Evolutionary conservation across 2,329 filamentous ascomycete genomes (phyloP), one percentile per base, ranked within the genome.

Genomic region (Mollisiaceae sp.): DNA sequence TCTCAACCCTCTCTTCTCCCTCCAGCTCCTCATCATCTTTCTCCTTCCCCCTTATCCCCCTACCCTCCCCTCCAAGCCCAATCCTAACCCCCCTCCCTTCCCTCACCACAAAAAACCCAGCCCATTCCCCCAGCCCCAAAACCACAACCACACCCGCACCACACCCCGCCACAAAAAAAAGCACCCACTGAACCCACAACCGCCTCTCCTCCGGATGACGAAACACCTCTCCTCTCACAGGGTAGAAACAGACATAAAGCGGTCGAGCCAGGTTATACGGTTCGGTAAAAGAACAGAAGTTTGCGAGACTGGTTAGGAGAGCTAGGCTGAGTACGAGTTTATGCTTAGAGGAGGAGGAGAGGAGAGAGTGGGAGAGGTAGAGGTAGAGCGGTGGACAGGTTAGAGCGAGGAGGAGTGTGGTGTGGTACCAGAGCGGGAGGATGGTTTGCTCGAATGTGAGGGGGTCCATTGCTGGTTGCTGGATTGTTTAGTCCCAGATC

Each of bases 221-320:
- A 35, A 50, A 60, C n/a, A 22, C 38, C 20, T 54, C 45, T 27
- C 45, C 43, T 39, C 27, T 2, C 2, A 52, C 32, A 4, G 59
- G 59, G 32, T 60, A 54, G 14, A 60, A 54, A 22, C 45, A 54
- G 6, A 60, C 59, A 15, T 39, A 52, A 5, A 52, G 35, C 2
- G 59, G 59, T 8, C 43, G 15, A 12, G 45, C 59, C 2, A 60
- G 32, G 20, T 60, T n/a, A 38, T 54, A 41, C 15, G 59, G 24
- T 52, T 54, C 43, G 18, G 59, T 52, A 11, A 38, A 38, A 8
- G 32, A 52, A 8, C 32, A 60, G 14, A 60, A n/a, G 22, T 38
- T 38, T 39, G 45, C 15, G 45, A 52, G 27, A n/a, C 12, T 22
- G 6, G 45, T 54, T n/a, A 52, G 45, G 27, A 60, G 47, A 1